phyloP scores from a whole-genome alignment of 2,329 filamentous ascomycete genomes.

The Colletotrichum lupini region DNA sequence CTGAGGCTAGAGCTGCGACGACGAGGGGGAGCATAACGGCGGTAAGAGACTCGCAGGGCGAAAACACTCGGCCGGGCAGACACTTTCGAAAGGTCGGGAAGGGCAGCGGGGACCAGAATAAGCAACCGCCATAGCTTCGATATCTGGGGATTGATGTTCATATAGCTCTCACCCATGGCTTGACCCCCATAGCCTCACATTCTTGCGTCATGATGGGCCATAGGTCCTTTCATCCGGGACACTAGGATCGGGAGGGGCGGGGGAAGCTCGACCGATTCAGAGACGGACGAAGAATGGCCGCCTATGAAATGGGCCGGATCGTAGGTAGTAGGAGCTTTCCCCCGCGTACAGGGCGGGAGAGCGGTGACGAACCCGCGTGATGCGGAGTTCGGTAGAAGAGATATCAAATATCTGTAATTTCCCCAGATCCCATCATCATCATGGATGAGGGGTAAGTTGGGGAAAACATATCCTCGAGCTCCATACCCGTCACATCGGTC shows the following conservation, averaged over 20 bases:
- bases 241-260: neutral
- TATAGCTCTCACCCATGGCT: neutral
- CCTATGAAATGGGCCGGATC: neutral
- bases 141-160: neutral
- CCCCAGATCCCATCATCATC: neutral
- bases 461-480: conserved; percentile 2
- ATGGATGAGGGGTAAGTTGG: conserved; percentile 26
- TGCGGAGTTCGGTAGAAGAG: conserved; percentile 7
- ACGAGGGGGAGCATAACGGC: conserved; percentile 18
- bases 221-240: conserved; percentile 1
- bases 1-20: conserved; percentile 18
- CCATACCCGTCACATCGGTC: conserved; percentile 5
- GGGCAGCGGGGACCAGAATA: neutral
- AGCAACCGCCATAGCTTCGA: neutral
- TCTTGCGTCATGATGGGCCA: conserved; percentile 1
- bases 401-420: neutral
- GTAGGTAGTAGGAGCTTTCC: neutral
- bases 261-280: neutral
- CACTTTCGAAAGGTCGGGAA: neutral
- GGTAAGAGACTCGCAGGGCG: no score
- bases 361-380: neutral
- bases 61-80: neutral
- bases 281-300: conserved; percentile 9
- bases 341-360: neutral
- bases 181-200: neutral